These are phyloP conservation scores for Letharia columbiana DNA, from an alignment of 495 filamentous ascomycete genomes.

Conservation along the genomic window DNA sequence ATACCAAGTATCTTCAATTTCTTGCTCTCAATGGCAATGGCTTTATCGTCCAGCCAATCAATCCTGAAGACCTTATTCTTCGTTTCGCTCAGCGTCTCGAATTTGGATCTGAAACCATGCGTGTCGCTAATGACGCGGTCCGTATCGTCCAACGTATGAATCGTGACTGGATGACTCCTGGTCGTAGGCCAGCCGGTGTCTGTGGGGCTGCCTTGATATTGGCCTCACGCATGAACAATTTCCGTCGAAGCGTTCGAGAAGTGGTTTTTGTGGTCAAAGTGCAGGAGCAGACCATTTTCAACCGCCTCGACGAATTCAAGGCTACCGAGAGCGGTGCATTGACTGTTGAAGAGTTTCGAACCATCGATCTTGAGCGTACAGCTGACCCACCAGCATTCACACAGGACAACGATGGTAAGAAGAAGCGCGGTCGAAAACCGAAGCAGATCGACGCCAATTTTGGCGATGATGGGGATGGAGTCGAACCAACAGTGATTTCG, in stretches of 20 bases:
- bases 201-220: constrained; percentile 92
- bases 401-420: constrained; percentile 45
- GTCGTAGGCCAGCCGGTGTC: constrained; percentile 85
- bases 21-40: constrained; percentile 49
- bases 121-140: constrained; percentile 77
- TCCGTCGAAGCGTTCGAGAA: constrained; percentile 80
- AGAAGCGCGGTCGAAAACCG: constrained; percentile 31
- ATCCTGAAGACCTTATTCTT: constrained; percentile 78
- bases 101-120: constrained; percentile 66
- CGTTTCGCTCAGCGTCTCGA: constrained; percentile 85
- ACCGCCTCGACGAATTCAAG: constrained; percentile 83
- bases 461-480: constrained; percentile 27
- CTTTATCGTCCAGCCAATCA: constrained; percentile 49
- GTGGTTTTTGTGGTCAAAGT: constrained; percentile 96
- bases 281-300: constrained; percentile 78
- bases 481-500: constrained; percentile 16
- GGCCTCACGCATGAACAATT: constrained; percentile 95
- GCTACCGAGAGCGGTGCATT: constrained; percentile 67
- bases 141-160: constrained; percentile 86
- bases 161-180: constrained; percentile 89
- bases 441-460: constrained; percentile 28
- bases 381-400: constrained; percentile 81
- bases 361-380: constrained; percentile 51
- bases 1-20: constrained; percentile 43
- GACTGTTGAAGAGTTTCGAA: constrained; percentile 80